Base-by-base conservation (phyloP, 2,329 filamentous ascomycete species). In the Ascochyta pisi region DNA sequence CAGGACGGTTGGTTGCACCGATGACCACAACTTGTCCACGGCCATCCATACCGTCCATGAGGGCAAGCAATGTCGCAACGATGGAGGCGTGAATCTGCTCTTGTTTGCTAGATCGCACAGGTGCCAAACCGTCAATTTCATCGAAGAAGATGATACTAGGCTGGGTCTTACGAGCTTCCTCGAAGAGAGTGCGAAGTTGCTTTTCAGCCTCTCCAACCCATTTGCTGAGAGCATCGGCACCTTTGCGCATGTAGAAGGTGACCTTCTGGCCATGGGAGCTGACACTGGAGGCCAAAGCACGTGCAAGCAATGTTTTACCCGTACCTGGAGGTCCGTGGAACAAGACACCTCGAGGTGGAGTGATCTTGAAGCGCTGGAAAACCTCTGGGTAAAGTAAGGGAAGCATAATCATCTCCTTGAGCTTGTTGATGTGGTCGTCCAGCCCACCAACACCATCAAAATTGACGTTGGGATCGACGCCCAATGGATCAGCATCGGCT, bases 71-170 rank as follows among this genome's bases (percentile, higher is more conserved):
- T 0, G 81, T 82, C 3, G 82, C 78, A 16, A 82, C 81, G 50
- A 99, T 99, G 2, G 94, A 98, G 6, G 95, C 92, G 76, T 99
- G 95, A 57, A 98, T 98, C 77, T 99, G 95, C 73, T 99, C 95
- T 78, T 98, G 94, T 76, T 98, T 98, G 77, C 94, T 97, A 12
- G 95, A 98, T 66, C 95, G 86, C 31, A 98, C 95, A 47, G 95
- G 96, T 3, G 95, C 95, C 62, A 99, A 83, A 51, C 95, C 95
- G 78, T 99, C 95, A 65, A 99, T 99, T 76, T 99, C 95, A 74
- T 99, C 95, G 67, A 99, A 98, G 81, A 99, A 99, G 75, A 99
- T 99, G 76, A 99, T 99, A 75, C 94, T 98, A 0, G 95, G 95
- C 70, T 99, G 95, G 1, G 90, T 98, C 74, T 92, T 95, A 59